Evolutionary conservation across 139 green algal species (phyloP).

Genomic region (Tetradesmus lagerheimii): DNA sequence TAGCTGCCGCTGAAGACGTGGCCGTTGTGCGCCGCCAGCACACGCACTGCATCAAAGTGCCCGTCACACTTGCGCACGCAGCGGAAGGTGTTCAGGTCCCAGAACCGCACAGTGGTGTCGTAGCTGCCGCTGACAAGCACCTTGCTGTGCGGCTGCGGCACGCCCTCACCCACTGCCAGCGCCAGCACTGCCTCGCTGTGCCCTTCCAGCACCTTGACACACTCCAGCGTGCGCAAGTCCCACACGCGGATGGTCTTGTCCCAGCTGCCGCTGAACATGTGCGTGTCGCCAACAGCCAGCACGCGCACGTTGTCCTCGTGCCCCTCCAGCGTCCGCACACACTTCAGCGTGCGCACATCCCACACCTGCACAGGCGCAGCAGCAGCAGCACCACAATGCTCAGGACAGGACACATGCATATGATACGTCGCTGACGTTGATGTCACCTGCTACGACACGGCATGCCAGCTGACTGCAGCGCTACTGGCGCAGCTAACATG

Average conservation of each 20-base stretch:
- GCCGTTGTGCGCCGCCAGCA: constrained; percentile 80
- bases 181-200: constrained; percentile 95
- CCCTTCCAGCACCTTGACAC: constrained; percentile 86
- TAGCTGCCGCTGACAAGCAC: constrained; percentile 86
- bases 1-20: constrained; percentile 92
- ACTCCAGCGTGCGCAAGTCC: constrained; percentile 81
- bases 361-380: constrained; percentile 73
- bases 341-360: constrained; percentile 83
- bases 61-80: constrained; percentile 91
- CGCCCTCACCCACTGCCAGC: constrained; percentile 64
- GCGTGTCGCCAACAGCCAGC: constrained; percentile 77
- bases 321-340: constrained; percentile 86
- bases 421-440: too few species aligned
- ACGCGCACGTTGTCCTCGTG: constrained; percentile 97
- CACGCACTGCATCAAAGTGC: constrained; percentile 93
- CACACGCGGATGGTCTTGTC: constrained; percentile 95
- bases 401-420: neutral
- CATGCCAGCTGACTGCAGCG: too few species aligned
- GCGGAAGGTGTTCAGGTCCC: constrained; percentile 84
- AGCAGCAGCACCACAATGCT: neutral
- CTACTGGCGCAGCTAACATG: too few species aligned
- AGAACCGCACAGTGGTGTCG: constrained; percentile 92
- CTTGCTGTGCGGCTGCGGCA: constrained; percentile 39
- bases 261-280: constrained; percentile 93
- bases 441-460: too few species aligned